Evolutionary conservation across 192 early-diverging fungal species (phyloP).

Genomic region (Coemansia sp.): DNA sequence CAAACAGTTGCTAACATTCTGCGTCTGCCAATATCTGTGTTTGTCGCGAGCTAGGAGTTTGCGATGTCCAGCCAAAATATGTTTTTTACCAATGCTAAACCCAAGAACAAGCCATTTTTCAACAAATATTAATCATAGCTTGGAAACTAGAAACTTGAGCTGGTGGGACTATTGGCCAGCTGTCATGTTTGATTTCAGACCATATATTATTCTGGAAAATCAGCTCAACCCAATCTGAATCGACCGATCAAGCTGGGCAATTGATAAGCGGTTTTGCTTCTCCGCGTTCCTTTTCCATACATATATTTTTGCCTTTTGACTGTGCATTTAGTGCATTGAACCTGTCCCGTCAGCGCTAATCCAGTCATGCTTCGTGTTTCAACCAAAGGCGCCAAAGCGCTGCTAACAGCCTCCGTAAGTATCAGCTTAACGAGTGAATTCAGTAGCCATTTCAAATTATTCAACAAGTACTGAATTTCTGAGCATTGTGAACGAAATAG

Average conservation of each 20-base stretch:
- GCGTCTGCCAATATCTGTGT: slow-evolving; percentile 27
- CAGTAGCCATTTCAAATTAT: not conserved
- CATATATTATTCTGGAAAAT: too few relatives aligned
- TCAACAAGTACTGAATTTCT: not conserved
- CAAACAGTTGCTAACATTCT: slow-evolving; percentile 29
- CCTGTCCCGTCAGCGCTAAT: not conserved
- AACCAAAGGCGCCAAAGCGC: slow-evolving; percentile 9
- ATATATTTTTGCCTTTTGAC: not conserved
- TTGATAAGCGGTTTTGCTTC: not conserved
- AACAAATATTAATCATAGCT: too few relatives aligned
- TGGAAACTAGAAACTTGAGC: too few relatives aligned
- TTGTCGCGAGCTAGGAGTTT: slow-evolving; percentile 2
- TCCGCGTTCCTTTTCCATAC: not conserved
- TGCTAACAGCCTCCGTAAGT: slow-evolving; percentile 17
- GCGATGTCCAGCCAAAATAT: too few relatives aligned
- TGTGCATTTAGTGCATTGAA: not conserved
- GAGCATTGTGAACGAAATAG: not conserved
- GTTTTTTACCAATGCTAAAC: too few relatives aligned
- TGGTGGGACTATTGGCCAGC: too few relatives aligned
- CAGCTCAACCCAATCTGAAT: not conserved
- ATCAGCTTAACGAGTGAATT: not conserved
- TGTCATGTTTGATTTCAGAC: too few relatives aligned
- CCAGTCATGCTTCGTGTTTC: slow-evolving; percentile 3
- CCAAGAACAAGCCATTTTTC: too few relatives aligned
- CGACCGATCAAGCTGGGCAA: not conserved